phyloP scores from a whole-genome alignment of 345 rosid genomes.

The Clausena lansium region DNA sequence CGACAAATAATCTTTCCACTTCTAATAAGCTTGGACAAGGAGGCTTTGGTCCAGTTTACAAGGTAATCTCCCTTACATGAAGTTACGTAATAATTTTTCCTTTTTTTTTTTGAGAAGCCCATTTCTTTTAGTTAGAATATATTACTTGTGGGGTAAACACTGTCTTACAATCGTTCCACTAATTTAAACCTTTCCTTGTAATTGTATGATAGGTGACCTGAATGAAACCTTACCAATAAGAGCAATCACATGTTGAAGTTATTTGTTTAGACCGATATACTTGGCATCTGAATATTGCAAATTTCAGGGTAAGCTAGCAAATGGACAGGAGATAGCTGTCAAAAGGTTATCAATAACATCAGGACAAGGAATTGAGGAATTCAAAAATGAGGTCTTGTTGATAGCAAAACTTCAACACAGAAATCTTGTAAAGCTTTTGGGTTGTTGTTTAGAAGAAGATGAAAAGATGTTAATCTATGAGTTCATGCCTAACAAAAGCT shows the following conservation, averaged over 20 bases:
- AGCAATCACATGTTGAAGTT: too few species aligned
- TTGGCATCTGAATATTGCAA: neutral
- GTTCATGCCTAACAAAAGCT: constrained; percentile 10
- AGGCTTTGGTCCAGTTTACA: neutral
- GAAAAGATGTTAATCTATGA: constrained; percentile 3
- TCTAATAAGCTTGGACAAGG: constrained; percentile 23
- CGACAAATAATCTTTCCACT: constrained; percentile 17
- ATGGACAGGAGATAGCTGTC: neutral
- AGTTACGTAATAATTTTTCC: neutral
- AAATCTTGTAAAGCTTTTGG: constrained; percentile 11
- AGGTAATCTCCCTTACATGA: neutral
- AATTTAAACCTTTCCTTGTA: too few species aligned
- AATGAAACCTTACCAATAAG: too few species aligned
- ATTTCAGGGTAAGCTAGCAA: constrained; percentile 3
- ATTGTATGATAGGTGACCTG: too few species aligned
- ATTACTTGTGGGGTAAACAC: neutral
- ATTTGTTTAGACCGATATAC: neutral
- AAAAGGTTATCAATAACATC: neutral
- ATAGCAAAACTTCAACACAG: constrained; percentile 14
- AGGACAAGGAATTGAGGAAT: constrained; percentile 5
- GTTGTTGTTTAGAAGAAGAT: neutral
- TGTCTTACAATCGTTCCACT: too few species aligned
- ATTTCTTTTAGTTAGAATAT: neutral
- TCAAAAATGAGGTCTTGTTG: constrained; percentile 11
- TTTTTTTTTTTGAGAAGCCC: too few species aligned